Percentiles rank a stretch among this genome's conserved stretches.
Evolutionary conservation across 768 basidiomycete genomes (phyloP).

Genomic region (Termitomyces titanicus): DNA sequence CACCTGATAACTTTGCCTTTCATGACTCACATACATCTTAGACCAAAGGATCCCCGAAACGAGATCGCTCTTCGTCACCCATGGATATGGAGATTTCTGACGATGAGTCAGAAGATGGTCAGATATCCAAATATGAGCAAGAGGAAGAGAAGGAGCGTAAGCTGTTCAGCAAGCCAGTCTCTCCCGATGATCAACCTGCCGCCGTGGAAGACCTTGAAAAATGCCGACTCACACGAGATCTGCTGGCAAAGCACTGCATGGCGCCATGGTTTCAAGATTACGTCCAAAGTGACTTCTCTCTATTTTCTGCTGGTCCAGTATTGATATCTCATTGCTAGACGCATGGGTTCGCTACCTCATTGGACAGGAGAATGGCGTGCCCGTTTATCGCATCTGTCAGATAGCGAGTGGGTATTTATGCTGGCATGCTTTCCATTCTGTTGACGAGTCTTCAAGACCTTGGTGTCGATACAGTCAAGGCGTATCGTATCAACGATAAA

Average conservation of each 20-base stretch:
- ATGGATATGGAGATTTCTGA: conserved; percentile 87
- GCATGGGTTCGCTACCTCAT: conserved; percentile 86
- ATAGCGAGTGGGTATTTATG: conserved; percentile 55
- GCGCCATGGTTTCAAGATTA: conserved; percentile 87
- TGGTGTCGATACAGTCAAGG: conserved; percentile 48
- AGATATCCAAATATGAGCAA: conserved; percentile 70
- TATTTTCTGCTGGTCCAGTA: conserved; percentile 4
- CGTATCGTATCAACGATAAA: conserved; percentile 70
- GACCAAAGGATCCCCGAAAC: conserved; percentile 56
- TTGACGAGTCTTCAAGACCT: conserved; percentile 35
- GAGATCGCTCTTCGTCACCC: conserved; percentile 73
- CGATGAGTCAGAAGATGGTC: conserved; percentile 82
- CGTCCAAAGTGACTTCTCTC: conserved; percentile 52
- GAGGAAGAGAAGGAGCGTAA: conserved; percentile 65
- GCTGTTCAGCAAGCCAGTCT: conserved; percentile 39
- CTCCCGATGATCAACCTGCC: conserved; percentile 47
- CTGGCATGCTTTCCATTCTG: not conserved
- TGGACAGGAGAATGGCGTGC: conserved; percentile 51
- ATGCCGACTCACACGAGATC: conserved; percentile 64
- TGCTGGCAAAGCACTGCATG: conserved; percentile 66
- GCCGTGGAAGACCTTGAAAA: conserved; percentile 55
- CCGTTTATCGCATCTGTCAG: conserved; percentile 82
- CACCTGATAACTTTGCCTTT: not conserved
- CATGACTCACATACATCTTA: conserved; percentile 17
- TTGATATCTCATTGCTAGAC: conserved; percentile 38